These are phyloP conservation scores for Mycena leptocephala DNA, from an alignment of 768 basidiomycete genomes.

Conservation along the genomic window DNA sequence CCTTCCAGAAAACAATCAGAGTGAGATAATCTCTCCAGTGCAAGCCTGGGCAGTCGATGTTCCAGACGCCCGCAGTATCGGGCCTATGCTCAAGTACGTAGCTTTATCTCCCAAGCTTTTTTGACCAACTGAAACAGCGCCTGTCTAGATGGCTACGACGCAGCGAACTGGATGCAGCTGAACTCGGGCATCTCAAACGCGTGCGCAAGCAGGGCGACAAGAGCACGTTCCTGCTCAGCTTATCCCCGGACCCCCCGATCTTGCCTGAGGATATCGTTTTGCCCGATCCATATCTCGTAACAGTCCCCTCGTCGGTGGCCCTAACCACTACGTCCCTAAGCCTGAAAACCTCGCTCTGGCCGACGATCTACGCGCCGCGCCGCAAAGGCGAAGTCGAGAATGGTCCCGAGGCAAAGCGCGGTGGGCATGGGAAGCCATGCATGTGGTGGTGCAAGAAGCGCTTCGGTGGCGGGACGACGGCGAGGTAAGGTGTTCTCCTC, in stretches of 20 bases:
- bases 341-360: conserved; percentile 88
- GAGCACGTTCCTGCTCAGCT: conserved; percentile 71
- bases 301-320: conserved; percentile 80
- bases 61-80: conserved; percentile 71
- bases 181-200: conserved; percentile 84
- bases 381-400: conserved; percentile 76
- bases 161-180: conserved; percentile 70
- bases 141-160: conserved; percentile 78
- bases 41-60: conserved; percentile 87
- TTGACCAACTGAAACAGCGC: neutral
- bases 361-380: conserved; percentile 81
- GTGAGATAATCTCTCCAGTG: conserved; percentile 55
- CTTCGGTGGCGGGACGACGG: conserved; percentile 60
- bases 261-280: conserved; percentile 68
- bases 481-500: conserved; percentile 66
- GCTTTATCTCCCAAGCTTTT: neutral
- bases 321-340: conserved; percentile 76
- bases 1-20: conserved; percentile 1
- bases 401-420: conserved; percentile 78
- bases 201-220: conserved; percentile 69
- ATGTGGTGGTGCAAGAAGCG: conserved; percentile 66
- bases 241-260: conserved; percentile 57
- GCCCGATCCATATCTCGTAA: conserved; percentile 66
- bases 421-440: conserved; percentile 87
- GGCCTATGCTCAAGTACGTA: conserved; percentile 74